Evolutionary conservation across 345 rosid species (phyloP), one percentile per base, ranked within the genome.

Genomic region (Syzygium grande): DNA sequence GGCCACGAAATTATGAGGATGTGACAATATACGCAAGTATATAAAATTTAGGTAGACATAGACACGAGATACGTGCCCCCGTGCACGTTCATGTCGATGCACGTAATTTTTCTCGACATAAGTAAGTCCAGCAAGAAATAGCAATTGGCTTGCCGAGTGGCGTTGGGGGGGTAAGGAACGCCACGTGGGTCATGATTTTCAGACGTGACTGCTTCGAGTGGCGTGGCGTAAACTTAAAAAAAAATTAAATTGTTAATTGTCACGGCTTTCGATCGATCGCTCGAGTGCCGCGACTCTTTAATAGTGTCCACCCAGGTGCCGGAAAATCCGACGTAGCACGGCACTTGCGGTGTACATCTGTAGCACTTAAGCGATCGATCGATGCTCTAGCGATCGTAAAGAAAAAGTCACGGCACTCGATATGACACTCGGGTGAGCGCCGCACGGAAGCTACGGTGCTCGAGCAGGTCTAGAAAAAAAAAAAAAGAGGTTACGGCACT

Each of bases 231-330:
- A n/a, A n/a, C n/a, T n/a, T n/a, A n/a, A n/a, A n/a, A n/a, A n/a
- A n/a, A n/a, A n/a, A n/a, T n/a, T n/a, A n/a, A n/a, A n/a, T n/a
- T n/a, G n/a, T n/a, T n/a, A n/a, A n/a, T n/a, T n/a, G n/a, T n/a
- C n/a, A n/a, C n/a, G n/a, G 19, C 30, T 59, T 25, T 1, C 3
- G 7, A 59, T 9, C 3, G 13, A 59, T 11, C 6, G 6, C 5
- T 27, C 3, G n/a, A 59, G 16, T 59, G 16, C 7, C 8, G 1
- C 27, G 65, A 59, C 65, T 27, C 27, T 59, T 27, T 23, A 59
- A 27, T 2, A 27, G n/a, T 0, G 16, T 22, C 23, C 9, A 56
- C 12, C 11, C 3, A 22, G 23, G 2, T 56, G 0, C 9, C 23
- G 23, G 27, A 38, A 56, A 56, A 56, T 22, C 12, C 23, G 23